phyloP scores from a whole-genome alignment of 1,284 basidiomycete genomes.

The Rhizoctonia solani region DNA sequence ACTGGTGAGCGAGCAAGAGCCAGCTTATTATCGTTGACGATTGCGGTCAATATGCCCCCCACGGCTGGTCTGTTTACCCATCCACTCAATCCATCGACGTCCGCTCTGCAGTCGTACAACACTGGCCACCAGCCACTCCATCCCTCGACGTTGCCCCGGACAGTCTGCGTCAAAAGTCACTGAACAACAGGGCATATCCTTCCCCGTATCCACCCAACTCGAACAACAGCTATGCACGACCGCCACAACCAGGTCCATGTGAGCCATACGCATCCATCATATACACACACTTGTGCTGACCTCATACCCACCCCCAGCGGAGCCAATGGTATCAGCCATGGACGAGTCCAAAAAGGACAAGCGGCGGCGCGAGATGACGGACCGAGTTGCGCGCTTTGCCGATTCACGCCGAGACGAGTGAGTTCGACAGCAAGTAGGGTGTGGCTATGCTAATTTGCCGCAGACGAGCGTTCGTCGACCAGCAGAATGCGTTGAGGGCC shows the following conservation, averaged over 20 bases:
- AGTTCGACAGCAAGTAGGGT: conserved; percentile 48
- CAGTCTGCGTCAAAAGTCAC: conserved; percentile 20
- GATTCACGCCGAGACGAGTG: conserved; percentile 73
- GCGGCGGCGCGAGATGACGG: conserved; percentile 66
- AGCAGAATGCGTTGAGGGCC: conserved; percentile 22
- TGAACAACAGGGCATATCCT: conserved; percentile 2
- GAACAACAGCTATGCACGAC: neutral
- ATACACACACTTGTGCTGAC: neutral
- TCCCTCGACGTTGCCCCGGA: conserved; percentile 32
- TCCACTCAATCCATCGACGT: conserved; percentile 30
- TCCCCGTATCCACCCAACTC: neutral
- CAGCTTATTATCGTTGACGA: neutral
- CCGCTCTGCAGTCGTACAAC: neutral
- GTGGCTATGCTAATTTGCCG: conserved; percentile 44
- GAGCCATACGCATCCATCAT: neutral
- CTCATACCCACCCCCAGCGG: conserved; percentile 7
- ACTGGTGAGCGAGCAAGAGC: neutral
- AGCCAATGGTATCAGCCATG: conserved; percentile 3
- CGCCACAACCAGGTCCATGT: conserved; percentile 32
- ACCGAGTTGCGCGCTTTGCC: conserved; percentile 61
- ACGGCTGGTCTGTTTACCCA: conserved; percentile 25
- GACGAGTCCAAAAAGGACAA: conserved; percentile 60
- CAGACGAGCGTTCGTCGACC: conserved; percentile 26
- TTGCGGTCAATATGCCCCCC: conserved; percentile 10
- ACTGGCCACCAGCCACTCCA: conserved; percentile 5